Conservation (phyloP, 2,329 filamentous ascomycete species). For the Myrmaecium sp. region DNA sequence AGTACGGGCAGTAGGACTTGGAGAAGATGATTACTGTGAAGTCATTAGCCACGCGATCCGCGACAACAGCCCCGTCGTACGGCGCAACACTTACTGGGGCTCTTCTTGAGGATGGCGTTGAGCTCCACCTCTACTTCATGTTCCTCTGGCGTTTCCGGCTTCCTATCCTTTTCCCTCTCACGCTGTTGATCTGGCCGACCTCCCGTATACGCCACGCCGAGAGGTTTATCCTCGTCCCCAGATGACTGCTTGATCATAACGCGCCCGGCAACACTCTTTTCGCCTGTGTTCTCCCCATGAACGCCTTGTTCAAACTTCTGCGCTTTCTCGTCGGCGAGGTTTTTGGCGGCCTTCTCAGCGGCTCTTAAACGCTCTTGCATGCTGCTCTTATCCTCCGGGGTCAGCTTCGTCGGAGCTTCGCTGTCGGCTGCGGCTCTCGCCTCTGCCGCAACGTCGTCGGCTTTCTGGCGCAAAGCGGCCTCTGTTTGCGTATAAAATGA, state of each 20-base stretch:
- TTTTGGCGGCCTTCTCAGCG: constrained; percentile 6
- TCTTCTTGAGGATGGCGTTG: constrained; percentile 63
- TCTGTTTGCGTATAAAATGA: constrained; percentile 45
- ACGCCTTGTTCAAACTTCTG: constrained; percentile 2
- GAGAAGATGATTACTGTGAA: constrained; percentile 78
- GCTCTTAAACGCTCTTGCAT: constrained; percentile 5
- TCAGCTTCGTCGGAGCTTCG: constrained; percentile 41
- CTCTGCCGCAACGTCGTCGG: constrained; percentile 17
- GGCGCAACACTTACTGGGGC: constrained; percentile 46
- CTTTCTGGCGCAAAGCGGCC: constrained; percentile 26
- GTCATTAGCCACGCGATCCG: constrained; percentile 12
- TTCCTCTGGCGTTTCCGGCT: constrained; percentile 39
- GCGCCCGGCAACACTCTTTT: constrained; percentile 36
- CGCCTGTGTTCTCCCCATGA: constrained; percentile 14
- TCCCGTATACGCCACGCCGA: constrained; percentile 27
- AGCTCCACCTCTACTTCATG: constrained; percentile 54
- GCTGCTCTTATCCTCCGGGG: constrained; percentile 42
- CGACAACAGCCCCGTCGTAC: background rate
- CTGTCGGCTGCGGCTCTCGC: constrained; percentile 32
- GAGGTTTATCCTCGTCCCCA: constrained; percentile 19
- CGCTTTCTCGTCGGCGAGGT: constrained; percentile 4
- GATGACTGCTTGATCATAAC: constrained; percentile 31
- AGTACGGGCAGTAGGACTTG: constrained; percentile 82
- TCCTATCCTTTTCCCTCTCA: constrained; percentile 25
- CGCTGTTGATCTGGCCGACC: constrained; percentile 22